These are phyloP conservation scores for Xylariales sp. DNA, from an alignment of 2,329 filamentous ascomycete species.

Conservation along the genomic window DNA sequence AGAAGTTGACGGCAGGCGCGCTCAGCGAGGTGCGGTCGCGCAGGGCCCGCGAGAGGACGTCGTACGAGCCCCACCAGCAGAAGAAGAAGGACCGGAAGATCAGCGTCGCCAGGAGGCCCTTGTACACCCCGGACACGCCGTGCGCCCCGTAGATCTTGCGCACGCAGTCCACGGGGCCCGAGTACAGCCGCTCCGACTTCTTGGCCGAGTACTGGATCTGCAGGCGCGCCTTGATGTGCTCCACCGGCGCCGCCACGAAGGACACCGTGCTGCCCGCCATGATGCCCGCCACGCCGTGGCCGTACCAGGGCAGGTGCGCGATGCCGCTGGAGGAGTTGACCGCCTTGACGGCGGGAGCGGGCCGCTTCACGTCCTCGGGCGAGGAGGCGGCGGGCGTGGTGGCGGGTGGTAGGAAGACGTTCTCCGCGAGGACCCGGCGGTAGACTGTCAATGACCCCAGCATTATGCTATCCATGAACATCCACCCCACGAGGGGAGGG, in stretches of 20 bases:
- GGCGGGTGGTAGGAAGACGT: constrained; percentile 62
- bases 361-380: constrained; percentile 26
- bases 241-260: constrained; percentile 88
- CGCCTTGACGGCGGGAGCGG: constrained; percentile 12
- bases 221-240: constrained; percentile 90
- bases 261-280: constrained; percentile 85
- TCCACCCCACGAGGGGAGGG: constrained; percentile 92
- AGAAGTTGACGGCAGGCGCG: constrained; percentile 86
- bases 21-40: constrained; percentile 64
- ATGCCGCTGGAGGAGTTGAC: constrained; percentile 29
- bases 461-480: constrained; percentile 95
- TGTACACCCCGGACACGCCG: constrained; percentile 77
- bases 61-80: constrained; percentile 97
- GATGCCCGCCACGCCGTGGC: constrained; percentile 84
- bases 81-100: constrained; percentile 93
- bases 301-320: constrained; percentile 61
- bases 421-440: constrained; percentile 74
- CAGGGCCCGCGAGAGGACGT: constrained; percentile 70
- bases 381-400: constrained; percentile 25
- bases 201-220: constrained; percentile 88
- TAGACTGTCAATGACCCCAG: constrained; percentile 89
- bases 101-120: constrained; percentile 78
- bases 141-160: constrained; percentile 66
- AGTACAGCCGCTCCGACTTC: constrained; percentile 75
- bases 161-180: constrained; percentile 80